Evolutionary conservation across 2,329 filamentous ascomycete species (phyloP).

Genomic region (Trichophyton mentagrophytes): DNA sequence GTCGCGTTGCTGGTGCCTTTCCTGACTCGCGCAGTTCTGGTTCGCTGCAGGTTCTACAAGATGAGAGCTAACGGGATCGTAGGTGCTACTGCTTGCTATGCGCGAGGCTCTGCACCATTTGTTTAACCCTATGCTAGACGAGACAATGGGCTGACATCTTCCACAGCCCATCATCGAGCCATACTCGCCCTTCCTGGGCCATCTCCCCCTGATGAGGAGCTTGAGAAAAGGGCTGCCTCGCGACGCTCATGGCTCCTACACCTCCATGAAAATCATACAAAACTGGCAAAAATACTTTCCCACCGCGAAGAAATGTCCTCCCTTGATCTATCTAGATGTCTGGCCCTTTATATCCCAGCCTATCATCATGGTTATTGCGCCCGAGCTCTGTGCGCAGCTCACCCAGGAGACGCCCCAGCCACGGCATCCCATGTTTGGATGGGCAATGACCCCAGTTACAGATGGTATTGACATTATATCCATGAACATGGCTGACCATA

Average conservation of each 20-base stretch:
- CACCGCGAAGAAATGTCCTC: conserved; percentile 2
- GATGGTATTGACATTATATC: conserved; percentile 7
- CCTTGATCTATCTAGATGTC: conserved; percentile 3
- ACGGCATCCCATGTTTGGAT: conserved; percentile 5
- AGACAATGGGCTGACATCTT: not conserved
- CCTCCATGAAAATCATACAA: not conserved
- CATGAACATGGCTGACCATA: conserved; percentile 5
- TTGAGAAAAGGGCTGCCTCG: not conserved
- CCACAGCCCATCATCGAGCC: not conserved
- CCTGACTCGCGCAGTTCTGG: not conserved
- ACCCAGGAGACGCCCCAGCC: conserved; percentile 7
- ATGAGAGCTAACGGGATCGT: conserved; percentile 5
- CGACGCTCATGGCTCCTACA: not conserved
- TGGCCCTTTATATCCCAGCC: conserved; percentile 6
- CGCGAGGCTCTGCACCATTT: too few relatives aligned
- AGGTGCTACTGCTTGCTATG: not conserved
- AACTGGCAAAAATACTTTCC: conserved; percentile 1
- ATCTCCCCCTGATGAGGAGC: not conserved
- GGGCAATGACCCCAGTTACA: conserved; percentile 5
- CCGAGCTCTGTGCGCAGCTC: conserved; percentile 6
- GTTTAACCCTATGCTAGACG: too few relatives aligned
- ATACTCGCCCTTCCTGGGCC: not conserved
- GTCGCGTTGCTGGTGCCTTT: not conserved
- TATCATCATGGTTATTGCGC: conserved; percentile 5
- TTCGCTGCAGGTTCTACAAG: conserved; percentile 6